Percentiles rank a stretch among this genome's conserved stretches.
Evolutionary conservation across 768 basidiomycete genomes (phyloP).

Genomic region (Myochromella boudieri): DNA sequence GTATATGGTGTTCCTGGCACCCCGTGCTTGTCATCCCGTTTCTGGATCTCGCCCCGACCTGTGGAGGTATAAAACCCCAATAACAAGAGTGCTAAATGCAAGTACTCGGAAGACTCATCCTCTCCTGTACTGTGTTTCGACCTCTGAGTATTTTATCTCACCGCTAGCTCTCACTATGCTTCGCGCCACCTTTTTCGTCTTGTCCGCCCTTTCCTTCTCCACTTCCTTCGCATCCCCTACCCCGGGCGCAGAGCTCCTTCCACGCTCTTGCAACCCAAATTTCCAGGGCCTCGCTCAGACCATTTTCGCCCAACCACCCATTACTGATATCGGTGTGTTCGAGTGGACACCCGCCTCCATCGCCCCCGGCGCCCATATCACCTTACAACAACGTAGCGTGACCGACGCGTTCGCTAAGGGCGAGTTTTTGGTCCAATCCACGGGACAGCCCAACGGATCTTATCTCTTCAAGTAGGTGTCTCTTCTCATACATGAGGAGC

Average conservation of each 20-base stretch:
- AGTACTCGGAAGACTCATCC: too few species aligned
- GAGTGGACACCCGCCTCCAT: constrained; percentile 12
- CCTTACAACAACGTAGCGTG: constrained; percentile 1
- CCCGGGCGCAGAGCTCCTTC: constrained; percentile 11
- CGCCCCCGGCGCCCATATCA: constrained; percentile 8
- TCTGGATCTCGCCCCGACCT: too few species aligned
- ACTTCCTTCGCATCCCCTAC: constrained; percentile 25
- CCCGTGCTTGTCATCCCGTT: too few species aligned
- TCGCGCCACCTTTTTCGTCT: background rate
- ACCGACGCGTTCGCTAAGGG: constrained; percentile 5
- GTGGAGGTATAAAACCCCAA: too few species aligned
- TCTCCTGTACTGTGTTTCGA: too few species aligned
- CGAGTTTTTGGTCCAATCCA: constrained; percentile 13
- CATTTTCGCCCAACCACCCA: constrained; percentile 12
- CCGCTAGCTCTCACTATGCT: too few species aligned
- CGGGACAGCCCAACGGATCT: constrained; percentile 11
- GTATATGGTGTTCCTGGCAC: too few species aligned
- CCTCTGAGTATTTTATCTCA: too few species aligned
- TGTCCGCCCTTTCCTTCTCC: constrained; percentile 13
- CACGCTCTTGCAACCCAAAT: constrained; percentile 11
- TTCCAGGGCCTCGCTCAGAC: constrained; percentile 11
- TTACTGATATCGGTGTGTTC: constrained; percentile 7
- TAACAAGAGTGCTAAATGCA: too few species aligned
- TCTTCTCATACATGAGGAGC: background rate
- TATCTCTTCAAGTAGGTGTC: constrained; percentile 13